Evolutionary conservation across 2,329 filamentous ascomycete species (phyloP), one percentile per base, ranked within the genome.

Genomic region (Aspergillus unguis): DNA sequence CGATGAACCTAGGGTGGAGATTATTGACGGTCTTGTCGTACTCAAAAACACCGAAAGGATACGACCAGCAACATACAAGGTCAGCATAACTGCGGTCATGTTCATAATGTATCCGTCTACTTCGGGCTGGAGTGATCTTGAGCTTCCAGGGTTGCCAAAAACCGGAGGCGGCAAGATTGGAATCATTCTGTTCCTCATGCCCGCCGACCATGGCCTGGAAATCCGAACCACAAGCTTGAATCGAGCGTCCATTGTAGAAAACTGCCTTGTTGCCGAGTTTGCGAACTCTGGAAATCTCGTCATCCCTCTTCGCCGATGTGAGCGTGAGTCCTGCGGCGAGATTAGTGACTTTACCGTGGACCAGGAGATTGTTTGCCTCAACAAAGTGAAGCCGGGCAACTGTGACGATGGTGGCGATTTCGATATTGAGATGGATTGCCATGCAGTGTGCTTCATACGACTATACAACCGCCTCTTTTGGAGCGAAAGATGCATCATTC

Each of bases 261-360:
- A 62, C 37, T 69, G 63, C 33, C 59, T 71, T 36, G 58, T 66
- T 51, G 67, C 62, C 2, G 65, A 70, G 28, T 68, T 71, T 27
- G 17, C 45, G 1, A 49, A 59, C 8, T 43, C 53, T 1, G 53
- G 58, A 9, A 59, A 59, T 10, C 57, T 71, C 35, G 53, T 65
- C 33, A 44, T 69, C 26, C 58, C 66, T 1, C 50, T 71, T 25
- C 68, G 66, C 4, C 49, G 58, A 26, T 68, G 63, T 35, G 55
- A 62, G 25, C 52, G 48, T 29, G 53, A 52, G 7, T 66, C 57
- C 52, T 69, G 66, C 52, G 67, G 68, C 1, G 59, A 62, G 6
- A 31, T 71, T 33, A 64, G 60, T 35, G 62, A 66, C 36, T 69
- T 67, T 23, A 64, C 60, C 8, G 57, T 70, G 37, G 55, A 65